Evolutionary conservation across 345 rosid genomes (phyloP), one percentile per base, ranked within the genome.

Genomic region (Kandelia obovata): DNA sequence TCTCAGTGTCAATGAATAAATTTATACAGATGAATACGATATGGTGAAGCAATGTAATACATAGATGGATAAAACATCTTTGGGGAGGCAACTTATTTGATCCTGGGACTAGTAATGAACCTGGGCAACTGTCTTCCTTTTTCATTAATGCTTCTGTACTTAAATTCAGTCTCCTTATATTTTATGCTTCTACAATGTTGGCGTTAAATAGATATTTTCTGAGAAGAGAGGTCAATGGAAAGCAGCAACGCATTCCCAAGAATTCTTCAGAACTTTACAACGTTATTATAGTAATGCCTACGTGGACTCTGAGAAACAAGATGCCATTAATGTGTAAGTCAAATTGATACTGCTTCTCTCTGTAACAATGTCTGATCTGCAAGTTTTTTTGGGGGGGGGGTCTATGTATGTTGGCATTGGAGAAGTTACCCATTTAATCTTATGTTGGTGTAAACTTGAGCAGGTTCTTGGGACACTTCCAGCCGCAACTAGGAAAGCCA

Each of bases 161-260:
- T 32, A 32, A 55, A 15, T 43, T 39, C 39, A 19, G 37, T 25
- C 30, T 55, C 1, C 23, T 30, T 15, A 46, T 43, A 26, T 51
- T 19, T 56, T 25, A 15, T 31, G 20, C 2, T 39, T 39, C 2
- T 31, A 15, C 31, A 32, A 47, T 72, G 62, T 67, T 79, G 43
- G 62, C 64, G 39, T 46, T 66, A 61, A 67, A 62, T 87, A 95
- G 99, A 90, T 95, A 71, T 95, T 95, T 79, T 90, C 85, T 73
- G 88, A 95, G 80, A 86, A 89, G 80, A 91, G 99, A 82, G 99
- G 99, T 66, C 99, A 92, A 66, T 95, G 99, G 99, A 90, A 84
- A 84, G 92, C 99, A 2, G 93, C 99, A 30, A 92, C 93, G 1
- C 99, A 90, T 68, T 95, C 99, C 58, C 99, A 95, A 78, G 99